Evolutionary conservation across 2,329 filamentous ascomycete species (phyloP).

Genomic region (Cercospora janseana): DNA sequence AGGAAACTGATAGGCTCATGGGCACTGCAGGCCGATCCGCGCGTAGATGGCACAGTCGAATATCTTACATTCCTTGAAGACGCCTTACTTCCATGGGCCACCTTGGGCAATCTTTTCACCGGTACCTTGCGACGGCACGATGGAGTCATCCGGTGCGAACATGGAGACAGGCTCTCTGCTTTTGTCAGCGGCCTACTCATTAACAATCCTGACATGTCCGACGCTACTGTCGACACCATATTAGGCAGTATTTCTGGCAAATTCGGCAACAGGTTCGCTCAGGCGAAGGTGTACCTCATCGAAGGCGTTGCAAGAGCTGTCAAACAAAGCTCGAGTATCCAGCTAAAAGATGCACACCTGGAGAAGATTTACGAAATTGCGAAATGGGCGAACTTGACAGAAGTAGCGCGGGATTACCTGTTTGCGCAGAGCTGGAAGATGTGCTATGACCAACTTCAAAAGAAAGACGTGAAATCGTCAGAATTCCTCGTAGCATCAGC

Average conservation of each 20-base stretch:
- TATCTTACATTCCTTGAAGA: constrained; percentile 41
- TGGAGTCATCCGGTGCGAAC: constrained; percentile 37
- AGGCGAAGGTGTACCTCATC: constrained; percentile 45
- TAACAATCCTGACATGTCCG: constrained; percentile 17
- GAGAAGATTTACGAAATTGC: constrained; percentile 32
- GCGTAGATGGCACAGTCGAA: constrained; percentile 24
- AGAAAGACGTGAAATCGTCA: neutral
- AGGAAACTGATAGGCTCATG: constrained; percentile 49
- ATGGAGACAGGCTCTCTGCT: constrained; percentile 42
- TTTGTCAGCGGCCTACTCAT: constrained; percentile 39
- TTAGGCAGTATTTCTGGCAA: constrained; percentile 33
- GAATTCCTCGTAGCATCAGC: constrained; percentile 11
- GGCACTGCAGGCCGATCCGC: constrained; percentile 40
- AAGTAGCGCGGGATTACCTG: constrained; percentile 44
- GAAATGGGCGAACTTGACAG: constrained; percentile 42
- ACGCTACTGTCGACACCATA: constrained; percentile 33
- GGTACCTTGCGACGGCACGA: constrained; percentile 38
- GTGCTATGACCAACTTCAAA: constrained; percentile 18
- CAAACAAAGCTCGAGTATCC: constrained; percentile 24
- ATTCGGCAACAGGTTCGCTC: constrained; percentile 41
- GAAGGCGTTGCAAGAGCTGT: constrained; percentile 44
- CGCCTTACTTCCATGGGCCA: constrained; percentile 50
- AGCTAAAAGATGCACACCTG: constrained; percentile 9
- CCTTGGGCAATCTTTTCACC: constrained; percentile 47
- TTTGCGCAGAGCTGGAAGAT: constrained; percentile 35